Evolutionary conservation across 495 filamentous ascomycete species (phyloP).

Genomic region (Penicillium salamii): DNA sequence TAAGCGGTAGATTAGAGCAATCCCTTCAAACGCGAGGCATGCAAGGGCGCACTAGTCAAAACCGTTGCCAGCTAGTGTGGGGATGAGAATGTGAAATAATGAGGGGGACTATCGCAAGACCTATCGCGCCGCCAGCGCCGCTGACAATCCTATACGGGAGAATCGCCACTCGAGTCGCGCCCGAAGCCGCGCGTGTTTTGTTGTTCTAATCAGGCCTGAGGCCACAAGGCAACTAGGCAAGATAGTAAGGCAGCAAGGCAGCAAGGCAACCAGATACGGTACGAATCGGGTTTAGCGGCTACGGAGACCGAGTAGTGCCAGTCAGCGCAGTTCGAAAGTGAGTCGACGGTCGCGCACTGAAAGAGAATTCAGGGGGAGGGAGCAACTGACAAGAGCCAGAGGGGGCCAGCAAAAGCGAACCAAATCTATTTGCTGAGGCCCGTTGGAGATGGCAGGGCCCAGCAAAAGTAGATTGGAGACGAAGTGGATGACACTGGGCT

Average conservation of each 20-base stretch:
- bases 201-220: slow-evolving; percentile 22
- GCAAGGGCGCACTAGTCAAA: slow-evolving; percentile 15
- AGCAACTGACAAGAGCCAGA: slow-evolving; percentile 7
- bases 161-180: slow-evolving; percentile 21
- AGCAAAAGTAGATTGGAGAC: slow-evolving; percentile 17
- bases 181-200: slow-evolving; percentile 26
- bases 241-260: no score
- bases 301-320: slow-evolving; percentile 23
- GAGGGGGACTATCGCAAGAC: background rate
- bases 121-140: slow-evolving; percentile 15
- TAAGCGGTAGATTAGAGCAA: slow-evolving; percentile 16
- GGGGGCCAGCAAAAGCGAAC: slow-evolving; percentile 1
- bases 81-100: slow-evolving; percentile 1
- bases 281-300: slow-evolving; percentile 27
- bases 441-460: slow-evolving; percentile 4
- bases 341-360: slow-evolving; percentile 19
- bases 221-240: slow-evolving; percentile 14
- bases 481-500: slow-evolving; percentile 27
- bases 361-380: slow-evolving; percentile 21
- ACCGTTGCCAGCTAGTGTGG: background rate
- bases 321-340: slow-evolving; percentile 23
- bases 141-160: slow-evolving; percentile 5
- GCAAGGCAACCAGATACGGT: slow-evolving; percentile 1
- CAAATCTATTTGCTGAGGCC: slow-evolving; percentile 3
- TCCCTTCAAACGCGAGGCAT: slow-evolving; percentile 14